Evolutionary conservation across 495 filamentous ascomycete species (phyloP).

Genomic region (Hypoxylon intermedium): DNA sequence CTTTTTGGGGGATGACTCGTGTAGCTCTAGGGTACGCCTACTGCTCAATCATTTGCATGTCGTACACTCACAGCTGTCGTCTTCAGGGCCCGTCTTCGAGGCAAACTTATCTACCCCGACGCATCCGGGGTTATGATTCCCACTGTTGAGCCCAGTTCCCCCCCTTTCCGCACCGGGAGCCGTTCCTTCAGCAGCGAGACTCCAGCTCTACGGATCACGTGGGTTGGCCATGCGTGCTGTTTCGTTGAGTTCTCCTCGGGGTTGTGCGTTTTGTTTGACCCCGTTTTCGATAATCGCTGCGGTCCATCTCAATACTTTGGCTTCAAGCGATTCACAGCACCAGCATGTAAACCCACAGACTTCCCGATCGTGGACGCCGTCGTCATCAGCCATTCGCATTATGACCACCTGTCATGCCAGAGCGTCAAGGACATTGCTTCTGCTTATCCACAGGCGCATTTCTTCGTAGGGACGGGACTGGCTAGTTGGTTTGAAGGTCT

Average conservation of each 20-base stretch:
- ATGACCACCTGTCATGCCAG: conserved; percentile 84
- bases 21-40: too few relatives aligned
- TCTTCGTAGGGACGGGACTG: conserved; percentile 86
- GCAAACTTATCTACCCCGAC: neutral
- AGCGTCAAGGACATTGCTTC: conserved; percentile 72
- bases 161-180: conserved; percentile 52
- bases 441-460: conserved; percentile 77
- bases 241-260: conserved; percentile 88
- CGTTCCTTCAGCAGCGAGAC: conserved; percentile 68
- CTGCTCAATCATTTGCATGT: too few relatives aligned
- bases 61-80: too few relatives aligned
- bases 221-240: conserved; percentile 94
- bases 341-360: conserved; percentile 76
- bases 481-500: conserved; percentile 77
- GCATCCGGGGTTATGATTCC: conserved; percentile 45
- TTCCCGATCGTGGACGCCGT: conserved; percentile 85
- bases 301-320: conserved; percentile 60
- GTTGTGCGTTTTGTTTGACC: conserved; percentile 90
- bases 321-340: conserved; percentile 79
- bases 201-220: conserved; percentile 77
- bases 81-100: neutral
- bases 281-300: conserved; percentile 87
- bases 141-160: conserved; percentile 47
- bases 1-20: too few relatives aligned
- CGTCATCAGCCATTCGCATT: conserved; percentile 89